Evolutionary conservation across 2,329 filamentous ascomycete genomes (phyloP).

Genomic region (Ophiostoma piceae): DNA sequence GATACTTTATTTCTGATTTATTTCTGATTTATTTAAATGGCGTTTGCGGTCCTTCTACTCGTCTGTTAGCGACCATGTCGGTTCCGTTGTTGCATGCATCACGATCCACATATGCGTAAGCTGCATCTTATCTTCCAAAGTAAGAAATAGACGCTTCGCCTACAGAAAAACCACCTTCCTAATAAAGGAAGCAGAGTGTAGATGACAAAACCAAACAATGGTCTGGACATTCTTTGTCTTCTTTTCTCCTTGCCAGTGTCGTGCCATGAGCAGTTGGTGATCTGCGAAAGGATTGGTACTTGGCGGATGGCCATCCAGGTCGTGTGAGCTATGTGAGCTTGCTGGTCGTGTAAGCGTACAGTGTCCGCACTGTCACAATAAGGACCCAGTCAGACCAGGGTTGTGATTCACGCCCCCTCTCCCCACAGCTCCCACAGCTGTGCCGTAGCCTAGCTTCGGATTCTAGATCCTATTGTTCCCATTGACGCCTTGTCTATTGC

Average conservation of each 20-base stretch:
- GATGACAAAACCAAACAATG: neutral
- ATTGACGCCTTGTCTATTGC: neutral
- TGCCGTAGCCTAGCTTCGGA: neutral
- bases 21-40: neutral
- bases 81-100: neutral
- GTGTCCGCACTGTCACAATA: neutral
- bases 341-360: constrained; percentile 1
- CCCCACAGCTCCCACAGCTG: neutral
- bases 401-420: neutral
- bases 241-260: neutral
- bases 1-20: neutral
- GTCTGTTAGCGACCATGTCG: neutral
- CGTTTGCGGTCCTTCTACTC: neutral
- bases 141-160: neutral
- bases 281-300: neutral
- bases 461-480: neutral
- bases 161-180: neutral
- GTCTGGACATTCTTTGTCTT: neutral
- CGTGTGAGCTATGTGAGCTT: neutral
- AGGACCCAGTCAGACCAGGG: neutral
- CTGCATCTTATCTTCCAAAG: neutral
- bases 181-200: neutral
- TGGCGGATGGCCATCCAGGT: neutral
- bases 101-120: neutral
- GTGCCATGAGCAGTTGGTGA: neutral